Evolutionary conservation across 2,329 filamentous ascomycete genomes (phyloP), one percentile per base, ranked within the genome.

Genomic region (Sordariomycetes sp.): DNA sequence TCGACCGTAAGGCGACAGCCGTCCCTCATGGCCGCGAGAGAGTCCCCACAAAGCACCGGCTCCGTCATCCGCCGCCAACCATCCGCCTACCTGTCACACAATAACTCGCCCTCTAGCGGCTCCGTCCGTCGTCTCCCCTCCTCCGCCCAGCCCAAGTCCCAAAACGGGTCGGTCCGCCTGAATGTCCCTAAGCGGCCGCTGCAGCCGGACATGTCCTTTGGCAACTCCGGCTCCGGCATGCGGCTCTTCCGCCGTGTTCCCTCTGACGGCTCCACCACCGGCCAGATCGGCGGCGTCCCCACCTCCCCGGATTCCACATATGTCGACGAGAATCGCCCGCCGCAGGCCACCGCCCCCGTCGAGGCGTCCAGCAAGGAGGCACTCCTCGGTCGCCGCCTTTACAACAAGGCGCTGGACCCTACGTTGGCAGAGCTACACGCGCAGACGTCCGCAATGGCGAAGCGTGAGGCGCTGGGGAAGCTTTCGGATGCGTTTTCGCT

Each of bases 151-250:
- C 24, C 24, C 28, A 57, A 52, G 43, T 18, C 51, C 16, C 28
- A 70, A 48, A 73, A 67, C 59, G 74, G 75, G 20, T 79, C 79
- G 37, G 69, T 77, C 59, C 67, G 73, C 62, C 62, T 71, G 37
- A 69, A 74, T 18, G 58, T 74, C 59, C 78, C 82, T 1, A 91
- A 90, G 71, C 86, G 89, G 62, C 92, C 93, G 0, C 79, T 97
- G 1, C 90, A 91, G 58, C 81, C 94, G 1, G 90, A 97, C 66
- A 86, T 96, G 77, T 95, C 88, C 6, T 97, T 95, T 72, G 94
- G 93, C 56, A 97, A 97, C 71, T 88, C 87, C 8, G 90, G 89
- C 1, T 97, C 93, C 1, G 96, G 92, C 18, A 90, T 96, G 63
- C 87, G 92, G 58, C 86, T 96, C 57, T 97, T 97, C 76, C 89